Percentiles rank a stretch among this genome's conserved stretches.
These are phyloP conservation scores for Pestalotiopsis sp. DNA, from an alignment of 2,329 filamentous ascomycete genomes.

Conservation along the genomic window DNA sequence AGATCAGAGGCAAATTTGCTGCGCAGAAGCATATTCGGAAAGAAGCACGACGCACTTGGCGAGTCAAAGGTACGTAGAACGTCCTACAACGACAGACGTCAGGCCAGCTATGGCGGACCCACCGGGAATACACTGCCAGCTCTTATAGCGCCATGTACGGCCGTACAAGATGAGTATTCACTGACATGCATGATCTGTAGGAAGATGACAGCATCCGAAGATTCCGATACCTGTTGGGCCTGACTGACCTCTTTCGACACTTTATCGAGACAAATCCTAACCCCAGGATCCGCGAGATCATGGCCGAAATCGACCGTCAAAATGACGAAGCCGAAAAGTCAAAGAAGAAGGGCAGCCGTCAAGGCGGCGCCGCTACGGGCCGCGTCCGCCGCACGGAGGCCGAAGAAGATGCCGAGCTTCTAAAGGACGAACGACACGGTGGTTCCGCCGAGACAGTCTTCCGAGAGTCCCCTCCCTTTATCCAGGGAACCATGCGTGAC, in stretches of 20 bases:
- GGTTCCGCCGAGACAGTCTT: conserved; percentile 88
- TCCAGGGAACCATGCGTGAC: conserved; percentile 89
- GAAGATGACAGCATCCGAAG: conserved; percentile 94
- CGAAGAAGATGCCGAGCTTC: conserved; percentile 91
- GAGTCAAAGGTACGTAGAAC: conserved; percentile 78
- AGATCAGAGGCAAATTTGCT: conserved; percentile 87
- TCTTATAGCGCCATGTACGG: neutral
- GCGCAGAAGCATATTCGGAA: conserved; percentile 89
- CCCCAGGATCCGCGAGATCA: conserved; percentile 90
- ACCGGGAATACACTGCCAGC: neutral
- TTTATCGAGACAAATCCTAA: conserved; percentile 99
- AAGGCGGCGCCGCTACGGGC: conserved; percentile 81
- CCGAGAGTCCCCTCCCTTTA: conserved; percentile 88
- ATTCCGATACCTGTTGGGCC: conserved; percentile 90
- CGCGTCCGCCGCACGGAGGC: conserved; percentile 89
- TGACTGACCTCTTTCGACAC: conserved; percentile 96
- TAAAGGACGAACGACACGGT: conserved; percentile 87
- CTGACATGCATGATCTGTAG: conserved; percentile 43
- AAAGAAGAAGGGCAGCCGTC: conserved; percentile 76
- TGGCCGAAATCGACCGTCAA: conserved; percentile 91
- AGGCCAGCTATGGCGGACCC: neutral
- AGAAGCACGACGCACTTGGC: conserved; percentile 89
- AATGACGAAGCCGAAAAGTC: conserved; percentile 74
- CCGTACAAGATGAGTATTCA: neutral
- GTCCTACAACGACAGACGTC: neutral